phyloP scores from a whole-genome alignment of 345 rosid species.

The Lepidium didymum region DNA sequence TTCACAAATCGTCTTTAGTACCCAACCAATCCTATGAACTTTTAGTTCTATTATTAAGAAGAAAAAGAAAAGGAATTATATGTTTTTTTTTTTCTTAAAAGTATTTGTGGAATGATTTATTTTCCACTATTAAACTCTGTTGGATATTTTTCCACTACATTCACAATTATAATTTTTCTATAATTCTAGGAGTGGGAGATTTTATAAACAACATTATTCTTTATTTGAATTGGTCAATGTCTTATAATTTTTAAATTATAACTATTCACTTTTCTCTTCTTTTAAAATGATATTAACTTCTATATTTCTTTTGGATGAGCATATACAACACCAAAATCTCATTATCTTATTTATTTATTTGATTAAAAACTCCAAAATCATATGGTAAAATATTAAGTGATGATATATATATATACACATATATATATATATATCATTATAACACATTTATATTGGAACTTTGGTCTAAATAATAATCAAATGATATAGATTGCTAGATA shows the following conservation, averaged over 20 bases:
- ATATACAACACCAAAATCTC: not conserved
- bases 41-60: not conserved
- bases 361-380: no score
- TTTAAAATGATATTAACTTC: not conserved
- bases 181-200: not conserved
- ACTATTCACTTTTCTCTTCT: not conserved
- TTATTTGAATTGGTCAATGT: slow-evolving; percentile 8
- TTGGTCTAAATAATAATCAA: no score
- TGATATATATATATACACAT: no score
- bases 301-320: not conserved
- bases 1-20: not conserved
- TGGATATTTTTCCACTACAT: slow-evolving; percentile 4
- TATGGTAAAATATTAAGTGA: no score
- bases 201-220: not conserved
- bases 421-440: no score
- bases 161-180: not conserved
- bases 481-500: no score
- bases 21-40: not conserved
- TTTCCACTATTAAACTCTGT: not conserved
- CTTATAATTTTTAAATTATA: no score
- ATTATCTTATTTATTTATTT: no score
- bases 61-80: not conserved
- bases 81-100: not conserved
- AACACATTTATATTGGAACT: no score
- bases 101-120: not conserved